Conservation (phyloP, 2,329 filamentous ascomycete genomes). For the Colletotrichum lentis region DNA sequence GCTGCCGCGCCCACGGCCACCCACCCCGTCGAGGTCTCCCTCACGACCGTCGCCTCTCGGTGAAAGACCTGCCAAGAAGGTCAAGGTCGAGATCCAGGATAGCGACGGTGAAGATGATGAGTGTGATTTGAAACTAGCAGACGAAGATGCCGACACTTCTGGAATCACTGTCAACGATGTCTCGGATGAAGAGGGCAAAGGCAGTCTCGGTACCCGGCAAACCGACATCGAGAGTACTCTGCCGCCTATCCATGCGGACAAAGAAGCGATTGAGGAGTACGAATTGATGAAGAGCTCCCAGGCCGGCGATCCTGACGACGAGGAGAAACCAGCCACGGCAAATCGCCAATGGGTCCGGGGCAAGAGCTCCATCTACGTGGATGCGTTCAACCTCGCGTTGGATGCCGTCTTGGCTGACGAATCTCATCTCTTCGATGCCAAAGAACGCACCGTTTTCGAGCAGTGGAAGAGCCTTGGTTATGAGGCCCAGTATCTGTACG, state of each 20-base stretch:
- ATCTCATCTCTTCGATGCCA: slow-evolving; percentile 82
- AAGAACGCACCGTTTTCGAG: slow-evolving; percentile 78
- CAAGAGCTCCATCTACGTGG: slow-evolving; percentile 91
- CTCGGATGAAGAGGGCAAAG: slow-evolving; percentile 41
- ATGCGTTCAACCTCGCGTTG: slow-evolving; percentile 93
- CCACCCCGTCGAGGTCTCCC: slow-evolving; percentile 26
- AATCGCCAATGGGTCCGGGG: slow-evolving; percentile 70
- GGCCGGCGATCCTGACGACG: slow-evolving; percentile 47
- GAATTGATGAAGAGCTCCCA: slow-evolving; percentile 72
- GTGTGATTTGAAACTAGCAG: slow-evolving; percentile 28
- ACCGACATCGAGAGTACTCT: slow-evolving; percentile 78
- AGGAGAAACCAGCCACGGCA: slow-evolving; percentile 44
- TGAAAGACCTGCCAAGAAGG: slow-evolving; percentile 48
- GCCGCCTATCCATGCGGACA: slow-evolving; percentile 70
- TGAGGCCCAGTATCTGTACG: slow-evolving; percentile 89
- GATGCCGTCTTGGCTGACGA: slow-evolving; percentile 91
- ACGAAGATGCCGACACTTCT: slow-evolving; percentile 47
- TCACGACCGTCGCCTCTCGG: slow-evolving; percentile 30
- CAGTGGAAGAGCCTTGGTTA: slow-evolving; percentile 79
- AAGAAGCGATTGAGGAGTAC: slow-evolving; percentile 81
- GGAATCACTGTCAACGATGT: slow-evolving; percentile 39
- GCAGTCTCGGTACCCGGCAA: slow-evolving; percentile 45
- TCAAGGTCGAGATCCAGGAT: slow-evolving; percentile 43
- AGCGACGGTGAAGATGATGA: slow-evolving; percentile 38
- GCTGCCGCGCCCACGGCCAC: slow-evolving; percentile 37